Evolutionary conservation across 148 eudicot species (phyloP).

Genomic region (Rhododendron griersonianum): DNA sequence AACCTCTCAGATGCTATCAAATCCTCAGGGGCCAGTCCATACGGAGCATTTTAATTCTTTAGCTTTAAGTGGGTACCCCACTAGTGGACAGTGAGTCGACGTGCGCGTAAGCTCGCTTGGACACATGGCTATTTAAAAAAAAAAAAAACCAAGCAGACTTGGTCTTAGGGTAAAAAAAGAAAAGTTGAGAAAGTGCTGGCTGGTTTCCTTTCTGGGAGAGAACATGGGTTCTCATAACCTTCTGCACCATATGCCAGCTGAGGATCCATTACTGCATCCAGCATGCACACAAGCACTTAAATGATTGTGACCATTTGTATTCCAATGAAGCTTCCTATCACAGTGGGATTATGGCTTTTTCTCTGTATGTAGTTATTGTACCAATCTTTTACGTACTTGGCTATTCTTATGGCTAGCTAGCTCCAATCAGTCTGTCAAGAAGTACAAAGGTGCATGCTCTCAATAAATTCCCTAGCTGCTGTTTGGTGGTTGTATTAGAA

Average conservation of each 20-base stretch:
- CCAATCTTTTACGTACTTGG: neutral
- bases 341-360: neutral
- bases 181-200: neutral
- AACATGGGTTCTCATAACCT: constrained; percentile 5
- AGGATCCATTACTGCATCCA: neutral
- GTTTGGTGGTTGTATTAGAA: neutral
- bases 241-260: constrained; percentile 10
- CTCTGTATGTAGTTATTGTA: neutral
- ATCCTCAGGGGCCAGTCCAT: no score
- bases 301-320: neutral
- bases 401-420: neutral
- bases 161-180: neutral
- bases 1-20: no score
- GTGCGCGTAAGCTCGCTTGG: neutral
- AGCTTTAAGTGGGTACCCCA: no score
- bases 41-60: no score
- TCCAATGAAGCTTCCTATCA: neutral
- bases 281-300: neutral
- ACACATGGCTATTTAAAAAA: neutral
- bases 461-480: neutral
- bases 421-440: neutral
- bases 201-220: neutral
- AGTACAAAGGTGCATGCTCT: neutral
- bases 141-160: neutral
- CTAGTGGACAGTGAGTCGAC: no score